phyloP scores from a whole-genome alignment of 2,329 filamentous ascomycete genomes.

The Penicillium sp. region DNA sequence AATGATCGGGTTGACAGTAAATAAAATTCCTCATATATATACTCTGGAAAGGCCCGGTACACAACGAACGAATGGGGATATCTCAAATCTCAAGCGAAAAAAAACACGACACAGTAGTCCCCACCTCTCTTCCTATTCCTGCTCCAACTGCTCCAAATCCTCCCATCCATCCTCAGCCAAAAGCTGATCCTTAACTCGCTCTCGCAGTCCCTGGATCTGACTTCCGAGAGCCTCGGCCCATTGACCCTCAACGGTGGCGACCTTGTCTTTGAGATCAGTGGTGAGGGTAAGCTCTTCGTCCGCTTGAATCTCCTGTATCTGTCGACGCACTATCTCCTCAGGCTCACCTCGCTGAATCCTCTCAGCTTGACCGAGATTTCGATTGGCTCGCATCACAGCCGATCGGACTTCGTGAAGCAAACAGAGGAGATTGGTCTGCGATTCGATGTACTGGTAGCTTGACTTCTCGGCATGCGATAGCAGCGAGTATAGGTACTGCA shows the following conservation, averaged over 20 bases:
- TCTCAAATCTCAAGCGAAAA: constrained; percentile 15
- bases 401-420: constrained; percentile 87
- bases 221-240: constrained; percentile 86
- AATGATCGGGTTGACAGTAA: background rate
- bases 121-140: constrained; percentile 35
- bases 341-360: constrained; percentile 48
- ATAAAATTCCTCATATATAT: constrained; percentile 3
- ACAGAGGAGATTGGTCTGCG: constrained; percentile 85
- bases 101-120: background rate
- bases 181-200: constrained; percentile 69
- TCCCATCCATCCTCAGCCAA: constrained; percentile 83
- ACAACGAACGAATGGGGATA: constrained; percentile 26
- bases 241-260: constrained; percentile 82
- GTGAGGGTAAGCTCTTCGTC: constrained; percentile 71
- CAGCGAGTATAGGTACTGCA: constrained; percentile 86
- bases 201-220: constrained; percentile 69
- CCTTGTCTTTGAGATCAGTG: constrained; percentile 88
- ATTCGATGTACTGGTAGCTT: constrained; percentile 95
- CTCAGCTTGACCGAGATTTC: constrained; percentile 65
- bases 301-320: constrained; percentile 58
- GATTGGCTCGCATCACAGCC: constrained; percentile 67
- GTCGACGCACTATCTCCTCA: constrained; percentile 43
- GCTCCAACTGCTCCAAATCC: constrained; percentile 60
- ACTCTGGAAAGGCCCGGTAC: constrained; percentile 15
- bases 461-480: constrained; percentile 86